phyloP scores from a whole-genome alignment of 129 eudicot species.

The Pittosporum tobira region DNA sequence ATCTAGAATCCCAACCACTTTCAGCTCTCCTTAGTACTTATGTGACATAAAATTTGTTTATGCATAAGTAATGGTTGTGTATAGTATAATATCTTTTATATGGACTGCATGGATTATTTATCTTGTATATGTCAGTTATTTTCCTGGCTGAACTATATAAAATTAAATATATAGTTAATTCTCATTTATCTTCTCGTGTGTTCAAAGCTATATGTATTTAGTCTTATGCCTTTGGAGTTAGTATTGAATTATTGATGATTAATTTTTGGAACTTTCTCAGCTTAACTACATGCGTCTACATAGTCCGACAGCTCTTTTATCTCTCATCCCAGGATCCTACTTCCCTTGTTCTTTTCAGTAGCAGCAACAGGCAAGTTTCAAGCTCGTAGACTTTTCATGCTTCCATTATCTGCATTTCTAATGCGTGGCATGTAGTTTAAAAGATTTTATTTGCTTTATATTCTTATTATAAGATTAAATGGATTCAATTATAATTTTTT shows the following conservation, averaged over 20 bases:
- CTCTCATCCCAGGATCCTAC: constrained; percentile 55
- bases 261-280: constrained; percentile 32
- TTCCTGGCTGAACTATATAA: too few relatives aligned
- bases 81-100: too few relatives aligned
- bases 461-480: neutral
- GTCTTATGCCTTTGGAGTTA: neutral
- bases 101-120: too few relatives aligned
- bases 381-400: constrained; percentile 7
- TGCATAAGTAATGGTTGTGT: neutral
- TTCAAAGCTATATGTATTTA: constrained; percentile 2
- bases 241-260: neutral
- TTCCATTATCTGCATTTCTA: neutral
- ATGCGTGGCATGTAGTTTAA: neutral
- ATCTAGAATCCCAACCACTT: neutral
- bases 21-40: neutral
- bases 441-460: neutral
- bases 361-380: constrained; percentile 61
- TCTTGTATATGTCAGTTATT: too few relatives aligned
- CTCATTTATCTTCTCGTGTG: neutral
- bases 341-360: constrained; percentile 52
- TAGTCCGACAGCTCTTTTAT: constrained; percentile 41
- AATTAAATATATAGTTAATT: neutral
- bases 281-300: constrained; percentile 46
- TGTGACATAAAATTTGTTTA: neutral
- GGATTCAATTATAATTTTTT: neutral